Conservation (phyloP, 2,329 filamentous ascomycete species). For the Verticillium tricorpus region DNA sequence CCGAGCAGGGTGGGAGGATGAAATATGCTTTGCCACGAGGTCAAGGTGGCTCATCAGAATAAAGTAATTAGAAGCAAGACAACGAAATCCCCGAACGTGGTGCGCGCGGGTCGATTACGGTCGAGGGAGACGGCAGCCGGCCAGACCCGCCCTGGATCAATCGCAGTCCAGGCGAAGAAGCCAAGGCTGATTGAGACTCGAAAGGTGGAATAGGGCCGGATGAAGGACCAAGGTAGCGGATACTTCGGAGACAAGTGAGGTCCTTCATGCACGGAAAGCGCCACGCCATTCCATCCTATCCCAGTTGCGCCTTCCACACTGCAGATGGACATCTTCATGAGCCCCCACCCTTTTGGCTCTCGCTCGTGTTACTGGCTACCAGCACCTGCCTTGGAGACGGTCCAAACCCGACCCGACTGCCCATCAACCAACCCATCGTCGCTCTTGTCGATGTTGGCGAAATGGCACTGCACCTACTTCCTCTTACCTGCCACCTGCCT, state of each 20-base stretch:
- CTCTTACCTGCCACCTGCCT: not conserved
- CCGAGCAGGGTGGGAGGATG: not conserved
- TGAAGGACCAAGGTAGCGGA: not conserved
- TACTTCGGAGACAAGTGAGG: not conserved
- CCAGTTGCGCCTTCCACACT: not conserved
- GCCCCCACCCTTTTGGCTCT: not conserved
- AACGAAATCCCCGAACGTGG: not conserved
- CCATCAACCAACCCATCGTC: not conserved
- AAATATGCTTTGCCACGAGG: not conserved
- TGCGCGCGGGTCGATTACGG: not conserved
- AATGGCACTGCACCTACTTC: not conserved
- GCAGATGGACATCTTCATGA: not conserved
- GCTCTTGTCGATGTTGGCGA: not conserved
- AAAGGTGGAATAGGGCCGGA: not conserved
- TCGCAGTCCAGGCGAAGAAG: not conserved
- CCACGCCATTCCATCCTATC: not conserved
- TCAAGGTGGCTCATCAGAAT: not conserved
- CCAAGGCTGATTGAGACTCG: not conserved
- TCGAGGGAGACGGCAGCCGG: not conserved
- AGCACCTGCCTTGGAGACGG: too few relatives aligned
- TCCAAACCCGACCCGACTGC: not conserved
- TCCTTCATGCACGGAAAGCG: not conserved
- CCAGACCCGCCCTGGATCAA: not conserved
- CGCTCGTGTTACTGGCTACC: not conserved
- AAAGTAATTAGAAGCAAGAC: not conserved